Evolutionary conservation across 1,284 basidiomycete species (phyloP).

Genomic region (Binderoboletus segoi): DNA sequence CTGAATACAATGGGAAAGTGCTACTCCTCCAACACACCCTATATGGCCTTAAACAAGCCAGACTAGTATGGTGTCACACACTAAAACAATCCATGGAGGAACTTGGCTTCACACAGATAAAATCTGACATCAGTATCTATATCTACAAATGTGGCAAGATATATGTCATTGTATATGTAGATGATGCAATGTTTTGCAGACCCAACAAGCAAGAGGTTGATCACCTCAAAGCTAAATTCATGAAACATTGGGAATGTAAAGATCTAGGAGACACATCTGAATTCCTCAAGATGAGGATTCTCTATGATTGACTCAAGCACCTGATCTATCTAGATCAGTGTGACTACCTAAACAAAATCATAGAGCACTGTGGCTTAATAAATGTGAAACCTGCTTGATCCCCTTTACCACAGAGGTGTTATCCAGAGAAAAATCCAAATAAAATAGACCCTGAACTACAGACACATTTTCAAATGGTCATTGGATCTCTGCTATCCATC

Average conservation of each 20-base stretch:
- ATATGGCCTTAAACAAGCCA: slow-evolving; percentile 4
- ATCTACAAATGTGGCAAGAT: no score
- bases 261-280: not conserved
- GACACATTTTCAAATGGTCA: not conserved
- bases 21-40: not conserved
- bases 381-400: not conserved
- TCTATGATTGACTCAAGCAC: no score
- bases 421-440: not conserved
- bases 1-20: not conserved
- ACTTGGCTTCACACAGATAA: no score
- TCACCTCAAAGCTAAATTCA: not conserved
- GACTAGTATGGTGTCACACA: not conserved
- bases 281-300: no score
- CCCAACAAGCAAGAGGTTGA: not conserved
- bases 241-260: not conserved
- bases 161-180: not conserved
- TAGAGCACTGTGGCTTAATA: not conserved
- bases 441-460: not conserved
- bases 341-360: not conserved
- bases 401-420: not conserved
- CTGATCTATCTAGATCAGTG: not conserved
- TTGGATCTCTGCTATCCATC: slow-evolving; percentile 1
- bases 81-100: not conserved
- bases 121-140: no score
- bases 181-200: not conserved